These are phyloP conservation scores for Phytophthora pini DNA, from an alignment of 352 stramenopile species.

Conservation along the genomic window DNA sequence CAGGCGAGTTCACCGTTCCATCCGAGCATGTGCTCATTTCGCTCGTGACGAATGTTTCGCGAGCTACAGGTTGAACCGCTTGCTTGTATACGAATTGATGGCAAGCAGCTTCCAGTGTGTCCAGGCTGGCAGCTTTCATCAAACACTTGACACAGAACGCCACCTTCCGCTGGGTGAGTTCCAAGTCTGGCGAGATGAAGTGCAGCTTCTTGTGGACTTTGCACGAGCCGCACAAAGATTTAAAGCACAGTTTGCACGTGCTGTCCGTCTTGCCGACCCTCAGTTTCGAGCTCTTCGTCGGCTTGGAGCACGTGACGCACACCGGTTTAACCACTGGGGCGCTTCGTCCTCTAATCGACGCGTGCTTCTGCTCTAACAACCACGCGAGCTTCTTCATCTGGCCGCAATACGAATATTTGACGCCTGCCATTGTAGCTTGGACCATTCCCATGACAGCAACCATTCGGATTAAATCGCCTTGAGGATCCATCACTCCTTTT, in stretches of 20 bases:
- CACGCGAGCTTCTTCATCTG: conserved; percentile 47
- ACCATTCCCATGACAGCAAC: conserved; percentile 20
- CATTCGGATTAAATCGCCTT: conserved; percentile 27
- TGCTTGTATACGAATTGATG: conserved; percentile 29
- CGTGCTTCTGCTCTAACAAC: conserved; percentile 30
- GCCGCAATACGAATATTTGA: conserved; percentile 34
- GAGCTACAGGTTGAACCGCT: not conserved
- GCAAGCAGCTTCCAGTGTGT: conserved; percentile 24
- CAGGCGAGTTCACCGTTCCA: not conserved
- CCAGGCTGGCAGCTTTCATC: conserved; percentile 17
- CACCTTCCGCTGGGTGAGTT: conserved; percentile 27
- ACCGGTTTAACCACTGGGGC: not conserved
- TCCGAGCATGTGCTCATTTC: conserved; percentile 3
- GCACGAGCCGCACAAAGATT: conserved; percentile 16
- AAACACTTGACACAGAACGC: conserved; percentile 40
- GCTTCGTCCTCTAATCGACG: not conserved
- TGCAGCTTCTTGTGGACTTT: conserved; percentile 28
- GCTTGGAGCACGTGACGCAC: conserved; percentile 29
- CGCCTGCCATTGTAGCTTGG: conserved; percentile 20
- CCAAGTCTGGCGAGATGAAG: conserved; percentile 25
- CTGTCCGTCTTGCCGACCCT: not conserved
- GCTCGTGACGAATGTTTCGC: not conserved
- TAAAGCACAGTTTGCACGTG: conserved; percentile 32
- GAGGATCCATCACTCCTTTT: conserved; percentile 27
- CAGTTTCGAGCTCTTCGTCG: conserved; percentile 8